phyloP scores from a whole-genome alignment of 768 basidiomycete genomes.

The Infundibulicybe gibba region DNA sequence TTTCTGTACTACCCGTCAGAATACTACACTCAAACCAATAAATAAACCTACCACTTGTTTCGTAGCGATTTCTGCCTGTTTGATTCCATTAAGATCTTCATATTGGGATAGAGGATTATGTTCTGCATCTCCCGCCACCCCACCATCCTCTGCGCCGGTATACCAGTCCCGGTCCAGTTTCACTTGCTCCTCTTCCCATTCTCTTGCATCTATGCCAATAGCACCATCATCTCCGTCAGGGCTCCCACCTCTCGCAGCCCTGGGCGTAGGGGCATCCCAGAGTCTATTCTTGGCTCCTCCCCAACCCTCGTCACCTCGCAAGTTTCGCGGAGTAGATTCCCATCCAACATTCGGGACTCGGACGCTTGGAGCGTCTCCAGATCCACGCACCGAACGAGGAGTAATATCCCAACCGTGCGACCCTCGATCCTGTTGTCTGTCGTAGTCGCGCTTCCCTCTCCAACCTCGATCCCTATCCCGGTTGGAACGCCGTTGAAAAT shows the following conservation, averaged over 20 bases:
- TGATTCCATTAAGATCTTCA: constrained; percentile 72
- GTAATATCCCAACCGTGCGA: constrained; percentile 53
- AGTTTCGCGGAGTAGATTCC: constrained; percentile 84
- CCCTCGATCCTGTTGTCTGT: constrained; percentile 21
- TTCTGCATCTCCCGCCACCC: constrained; percentile 83
- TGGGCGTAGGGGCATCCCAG: constrained; percentile 88
- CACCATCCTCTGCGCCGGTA: constrained; percentile 84
- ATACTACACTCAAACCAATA: neutral
- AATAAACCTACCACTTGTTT: constrained; percentile 61
- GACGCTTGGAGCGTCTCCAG: constrained; percentile 72
- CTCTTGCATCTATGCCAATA: constrained; percentile 68
- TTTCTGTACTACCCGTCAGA: constrained; percentile 44
- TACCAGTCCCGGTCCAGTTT: constrained; percentile 96
- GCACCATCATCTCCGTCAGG: constrained; percentile 66
- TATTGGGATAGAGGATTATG: constrained; percentile 93
- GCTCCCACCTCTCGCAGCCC: constrained; percentile 60
- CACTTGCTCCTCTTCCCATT: constrained; percentile 98
- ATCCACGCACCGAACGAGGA: constrained; percentile 53
- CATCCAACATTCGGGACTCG: constrained; percentile 90
- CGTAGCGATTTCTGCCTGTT: constrained; percentile 71
- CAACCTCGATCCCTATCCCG: constrained; percentile 56
- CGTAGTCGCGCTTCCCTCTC: constrained; percentile 37
- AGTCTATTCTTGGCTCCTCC: constrained; percentile 48
- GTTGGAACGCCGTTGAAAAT: constrained; percentile 92
- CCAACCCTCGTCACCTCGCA: constrained; percentile 61